Evolutionary conservation across 2,329 filamentous ascomycete genomes (phyloP).

Genomic region (Penicillium sp.): DNA sequence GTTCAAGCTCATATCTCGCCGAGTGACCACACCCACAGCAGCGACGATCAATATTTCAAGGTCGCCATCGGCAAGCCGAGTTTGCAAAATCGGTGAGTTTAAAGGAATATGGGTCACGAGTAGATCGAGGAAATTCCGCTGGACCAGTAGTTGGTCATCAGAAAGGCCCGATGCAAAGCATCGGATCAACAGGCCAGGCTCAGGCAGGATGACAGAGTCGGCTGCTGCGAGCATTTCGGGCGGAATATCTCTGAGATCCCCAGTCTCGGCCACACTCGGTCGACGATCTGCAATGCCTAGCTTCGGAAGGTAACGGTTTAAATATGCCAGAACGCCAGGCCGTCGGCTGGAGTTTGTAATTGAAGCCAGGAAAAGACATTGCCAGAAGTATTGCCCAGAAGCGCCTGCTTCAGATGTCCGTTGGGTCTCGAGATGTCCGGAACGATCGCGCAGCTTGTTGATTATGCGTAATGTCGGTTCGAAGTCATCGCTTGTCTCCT

Average conservation of each 20-base stretch:
- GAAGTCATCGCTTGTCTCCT: slow-evolving; percentile 96
- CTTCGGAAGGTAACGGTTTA: slow-evolving; percentile 74
- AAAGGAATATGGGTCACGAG: slow-evolving; percentile 87
- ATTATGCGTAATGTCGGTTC: slow-evolving; percentile 78
- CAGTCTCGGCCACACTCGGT: slow-evolving; percentile 30
- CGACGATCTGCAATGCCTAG: slow-evolving; percentile 51
- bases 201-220: slow-evolving; percentile 62
- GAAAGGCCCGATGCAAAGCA: slow-evolving; percentile 87
- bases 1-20: slow-evolving; percentile 96
- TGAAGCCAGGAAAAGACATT: slow-evolving; percentile 90
- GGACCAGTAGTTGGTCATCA: slow-evolving; percentile 86
- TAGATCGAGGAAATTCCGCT: slow-evolving; percentile 89
- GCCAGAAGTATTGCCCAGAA: slow-evolving; percentile 92
- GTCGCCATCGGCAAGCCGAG: slow-evolving; percentile 69
- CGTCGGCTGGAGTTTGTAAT: slow-evolving; percentile 85
- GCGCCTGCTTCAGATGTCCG: slow-evolving; percentile 53
- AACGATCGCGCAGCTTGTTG: slow-evolving; percentile 68
- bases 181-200: slow-evolving; percentile 84
- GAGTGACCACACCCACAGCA: slow-evolving; percentile 79
- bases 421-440: slow-evolving; percentile 53
- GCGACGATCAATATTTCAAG: slow-evolving; percentile 78
- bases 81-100: slow-evolving; percentile 76
- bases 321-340: slow-evolving; percentile 82
- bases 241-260: slow-evolving; percentile 23
- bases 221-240: slow-evolving; percentile 38